Percentiles rank a stretch among this genome's conserved stretches.
Evolutionary conservation across 208 protist genomes (phyloP).

Genomic region (Porcisia deanei): DNA sequence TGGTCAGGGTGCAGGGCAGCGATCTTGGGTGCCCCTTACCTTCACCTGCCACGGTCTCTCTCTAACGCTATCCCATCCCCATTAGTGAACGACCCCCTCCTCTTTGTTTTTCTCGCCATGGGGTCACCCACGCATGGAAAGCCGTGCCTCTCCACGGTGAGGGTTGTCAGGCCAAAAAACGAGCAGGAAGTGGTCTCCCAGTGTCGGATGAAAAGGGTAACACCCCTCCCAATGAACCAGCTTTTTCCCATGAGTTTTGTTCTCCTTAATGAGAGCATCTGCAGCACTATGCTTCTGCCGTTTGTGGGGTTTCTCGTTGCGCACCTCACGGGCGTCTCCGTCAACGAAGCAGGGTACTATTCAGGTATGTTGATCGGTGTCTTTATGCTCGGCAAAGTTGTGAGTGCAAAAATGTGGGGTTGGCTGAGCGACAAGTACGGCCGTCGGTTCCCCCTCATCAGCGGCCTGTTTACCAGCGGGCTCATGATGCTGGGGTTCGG

Average conservation of each 20-base stretch:
- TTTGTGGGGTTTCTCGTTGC: conserved; percentile 67
- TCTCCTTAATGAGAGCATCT: conserved; percentile 64
- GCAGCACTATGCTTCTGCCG: conserved; percentile 60
- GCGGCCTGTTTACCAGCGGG: conserved; percentile 57
- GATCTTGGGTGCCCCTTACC: too few species aligned
- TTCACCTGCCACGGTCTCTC: too few species aligned
- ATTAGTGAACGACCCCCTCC: neutral
- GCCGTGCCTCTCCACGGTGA: neutral
- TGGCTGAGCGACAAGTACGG: conserved; percentile 67
- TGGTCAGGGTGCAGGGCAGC: too few species aligned
- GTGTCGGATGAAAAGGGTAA: conserved; percentile 7
- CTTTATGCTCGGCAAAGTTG: conserved; percentile 70
- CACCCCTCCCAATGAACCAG: conserved; percentile 58
- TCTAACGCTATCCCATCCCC: too few species aligned
- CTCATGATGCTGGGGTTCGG: conserved; percentile 72
- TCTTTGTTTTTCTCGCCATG: neutral
- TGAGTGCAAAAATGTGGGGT: conserved; percentile 56
- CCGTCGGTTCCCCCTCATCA: conserved; percentile 47
- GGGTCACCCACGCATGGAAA: neutral
- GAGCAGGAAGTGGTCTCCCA: neutral
- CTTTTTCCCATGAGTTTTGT: conserved; percentile 63
- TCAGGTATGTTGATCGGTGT: conserved; percentile 52
- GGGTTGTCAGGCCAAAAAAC: too few species aligned
- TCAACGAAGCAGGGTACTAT: conserved; percentile 57
- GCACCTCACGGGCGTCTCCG: conserved; percentile 32